Evolutionary conservation across 1,284 basidiomycete species (phyloP).

Genomic region (Cystobasidium pallidum): DNA sequence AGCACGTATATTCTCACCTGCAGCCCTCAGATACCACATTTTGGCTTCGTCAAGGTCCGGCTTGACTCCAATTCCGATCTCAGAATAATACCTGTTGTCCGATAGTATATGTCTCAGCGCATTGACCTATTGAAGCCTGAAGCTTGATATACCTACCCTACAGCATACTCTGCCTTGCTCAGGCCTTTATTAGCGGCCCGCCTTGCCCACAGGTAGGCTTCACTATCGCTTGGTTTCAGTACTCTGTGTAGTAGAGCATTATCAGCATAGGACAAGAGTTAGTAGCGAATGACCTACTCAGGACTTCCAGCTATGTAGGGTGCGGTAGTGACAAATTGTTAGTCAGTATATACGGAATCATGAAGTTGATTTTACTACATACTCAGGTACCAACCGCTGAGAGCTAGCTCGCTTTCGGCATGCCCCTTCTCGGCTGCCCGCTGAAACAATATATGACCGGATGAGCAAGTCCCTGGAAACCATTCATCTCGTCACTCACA

Average conservation of each 20-base stretch:
- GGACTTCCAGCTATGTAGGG: constrained; percentile 62
- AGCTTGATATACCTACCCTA: constrained; percentile 65
- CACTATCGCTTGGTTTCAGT: constrained; percentile 93
- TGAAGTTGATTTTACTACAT: not conserved
- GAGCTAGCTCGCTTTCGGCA: constrained; percentile 88
- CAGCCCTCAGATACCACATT: constrained; percentile 97
- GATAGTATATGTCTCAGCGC: not conserved
- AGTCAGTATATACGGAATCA: not conserved
- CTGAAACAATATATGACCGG: constrained; percentile 58
- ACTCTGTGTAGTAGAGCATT: constrained; percentile 71
- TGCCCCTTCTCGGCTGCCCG: constrained; percentile 95
- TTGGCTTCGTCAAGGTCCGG: constrained; percentile 95
- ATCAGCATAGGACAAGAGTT: constrained; percentile 31
- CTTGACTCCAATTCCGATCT: constrained; percentile 96
- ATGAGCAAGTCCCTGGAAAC: not conserved
- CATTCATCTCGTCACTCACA: constrained; percentile 68
- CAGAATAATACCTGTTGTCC: constrained; percentile 70
- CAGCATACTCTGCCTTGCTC: constrained; percentile 71
- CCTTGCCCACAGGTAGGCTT: constrained; percentile 73
- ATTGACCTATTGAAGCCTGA: not conserved
- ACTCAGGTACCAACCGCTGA: constrained; percentile 97
- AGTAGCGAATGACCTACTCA: not conserved
- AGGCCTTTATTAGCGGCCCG: constrained; percentile 59
- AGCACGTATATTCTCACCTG: constrained; percentile 65
- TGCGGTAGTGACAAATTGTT: not conserved